Base-by-base conservation (phyloP, 108 stramenopile species). In the Cylindrotheca fusiformis region DNA sequence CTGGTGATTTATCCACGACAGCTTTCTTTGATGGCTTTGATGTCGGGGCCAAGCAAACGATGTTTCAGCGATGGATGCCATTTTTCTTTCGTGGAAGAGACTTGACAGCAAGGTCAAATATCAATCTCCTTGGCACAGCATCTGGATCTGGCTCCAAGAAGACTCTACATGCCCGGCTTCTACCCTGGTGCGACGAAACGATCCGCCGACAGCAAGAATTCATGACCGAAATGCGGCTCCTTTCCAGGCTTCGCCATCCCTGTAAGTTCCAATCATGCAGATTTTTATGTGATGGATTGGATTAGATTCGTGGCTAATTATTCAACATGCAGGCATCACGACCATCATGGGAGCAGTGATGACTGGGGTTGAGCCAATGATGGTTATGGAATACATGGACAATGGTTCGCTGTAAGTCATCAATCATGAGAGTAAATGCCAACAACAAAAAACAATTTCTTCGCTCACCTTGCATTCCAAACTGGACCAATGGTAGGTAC, bases 381-480 rank as follows among this genome's bases (percentile, higher is more conserved):
- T 82, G 2, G 51, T 78, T 17, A 77, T 79, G 78, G 82, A 83
- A 53, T 83, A 69, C 58, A 83, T 80, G 83, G 65, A 71, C 10
- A 30, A 54, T 52, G 83, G 83, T 3, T 80, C 79, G 2, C 61
- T 84, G 29, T 78, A 78, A 31, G 76, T 74, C 27, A 19, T 83
- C 1, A 47, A 80, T 5, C 78, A 80, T 55, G 81, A 87, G 51
- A 76, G 36, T 10, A 6, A 41, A 31, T 14, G 20, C 65, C 71
- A 18, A 74, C 79, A 53, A 10, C 36, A 41, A 14, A 41, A 41
- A 41, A 10, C 14, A 10, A 14, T 41, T 10, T 41, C 14, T 14
- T 10, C 14, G 10, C 36, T 41, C 10, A 41, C 36, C 6, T 14
- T 6, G 6, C 10, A 6, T 41, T 41, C 10, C 5, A 8, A 27